Percentiles rank a stretch among this genome's conserved stretches.
phyloP scores from a whole-genome alignment of 768 basidiomycete species.

The Trametes coccinea region DNA sequence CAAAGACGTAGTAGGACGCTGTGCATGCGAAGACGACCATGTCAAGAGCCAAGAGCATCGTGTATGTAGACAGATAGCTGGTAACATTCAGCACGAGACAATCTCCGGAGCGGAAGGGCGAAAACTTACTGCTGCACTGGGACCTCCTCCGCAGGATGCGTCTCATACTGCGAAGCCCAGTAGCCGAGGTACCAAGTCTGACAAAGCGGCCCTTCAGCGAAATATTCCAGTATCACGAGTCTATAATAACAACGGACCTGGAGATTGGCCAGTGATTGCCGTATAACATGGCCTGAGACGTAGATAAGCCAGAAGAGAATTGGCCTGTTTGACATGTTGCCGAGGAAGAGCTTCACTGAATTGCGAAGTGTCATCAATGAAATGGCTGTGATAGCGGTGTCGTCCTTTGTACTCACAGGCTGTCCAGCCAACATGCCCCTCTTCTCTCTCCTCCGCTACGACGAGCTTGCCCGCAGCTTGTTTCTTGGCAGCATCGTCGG shows the following conservation, averaged over 20 bases:
- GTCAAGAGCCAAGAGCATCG: conserved; percentile 35
- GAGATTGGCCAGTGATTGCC: neutral
- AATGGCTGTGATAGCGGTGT: neutral
- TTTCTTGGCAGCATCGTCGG: conserved; percentile 18
- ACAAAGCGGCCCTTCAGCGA: too few relatives aligned
- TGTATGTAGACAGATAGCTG: conserved; percentile 51
- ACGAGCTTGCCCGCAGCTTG: conserved; percentile 55
- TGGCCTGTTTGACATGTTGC: conserved; percentile 5
- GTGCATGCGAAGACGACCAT: conserved; percentile 4
- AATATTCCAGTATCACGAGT: too few relatives aligned
- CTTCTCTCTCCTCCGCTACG: conserved; percentile 60
- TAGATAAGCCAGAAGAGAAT: conserved; percentile 9
- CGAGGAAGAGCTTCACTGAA: conserved; percentile 10
- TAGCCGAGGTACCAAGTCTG: conserved; percentile 46
- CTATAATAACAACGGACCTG: neutral
- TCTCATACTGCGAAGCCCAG: conserved; percentile 28
- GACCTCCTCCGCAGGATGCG: conserved; percentile 16
- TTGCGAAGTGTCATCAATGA: neutral
- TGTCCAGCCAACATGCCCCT: conserved; percentile 56
- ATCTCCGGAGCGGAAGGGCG: too few relatives aligned
- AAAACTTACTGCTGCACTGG: conserved; percentile 20
- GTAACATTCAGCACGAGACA: neutral
- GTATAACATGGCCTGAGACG: neutral
- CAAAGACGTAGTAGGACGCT: conserved; percentile 41
- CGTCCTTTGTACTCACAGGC: conserved; percentile 31